These are phyloP conservation scores for Onygena corvina DNA, from an alignment of 2,329 filamentous ascomycete genomes.

Conservation along the genomic window DNA sequence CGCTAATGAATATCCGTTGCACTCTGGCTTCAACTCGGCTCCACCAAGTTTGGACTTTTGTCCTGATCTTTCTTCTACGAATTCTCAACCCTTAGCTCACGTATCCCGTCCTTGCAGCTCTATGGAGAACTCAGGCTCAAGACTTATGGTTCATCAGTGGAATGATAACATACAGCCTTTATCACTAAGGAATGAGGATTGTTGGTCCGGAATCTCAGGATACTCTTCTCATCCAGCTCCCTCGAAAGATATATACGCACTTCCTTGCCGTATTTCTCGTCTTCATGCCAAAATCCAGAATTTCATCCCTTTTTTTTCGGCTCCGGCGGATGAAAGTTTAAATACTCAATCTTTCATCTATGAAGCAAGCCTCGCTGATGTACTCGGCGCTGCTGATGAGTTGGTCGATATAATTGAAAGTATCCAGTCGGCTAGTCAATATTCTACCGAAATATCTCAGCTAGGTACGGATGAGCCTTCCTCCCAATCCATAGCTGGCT, in stretches of 20 bases:
- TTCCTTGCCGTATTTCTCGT: background rate
- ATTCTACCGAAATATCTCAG: background rate
- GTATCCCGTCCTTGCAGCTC: background rate
- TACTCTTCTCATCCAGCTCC: background rate
- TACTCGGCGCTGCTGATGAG: slow-evolving; percentile 1
- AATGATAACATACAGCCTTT: background rate
- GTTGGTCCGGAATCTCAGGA: background rate
- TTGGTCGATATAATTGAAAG: background rate
- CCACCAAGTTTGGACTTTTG: background rate
- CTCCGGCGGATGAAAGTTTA: background rate
- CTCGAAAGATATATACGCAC: background rate
- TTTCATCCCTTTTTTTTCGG: background rate
- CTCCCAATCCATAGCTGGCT: no score
- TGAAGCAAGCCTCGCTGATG: background rate
- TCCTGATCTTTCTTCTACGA: background rate
- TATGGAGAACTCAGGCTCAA: background rate
- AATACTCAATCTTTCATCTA: background rate
- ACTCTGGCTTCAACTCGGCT: no score
- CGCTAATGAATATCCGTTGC: background rate
- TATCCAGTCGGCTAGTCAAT: background rate
- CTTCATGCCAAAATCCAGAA: background rate
- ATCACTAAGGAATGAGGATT: background rate
- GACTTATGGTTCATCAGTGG: background rate
- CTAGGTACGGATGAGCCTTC: background rate
- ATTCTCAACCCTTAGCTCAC: background rate